phyloP scores from a whole-genome alignment of 108 stramenopile species.

The Mediolabrus comicus region DNA sequence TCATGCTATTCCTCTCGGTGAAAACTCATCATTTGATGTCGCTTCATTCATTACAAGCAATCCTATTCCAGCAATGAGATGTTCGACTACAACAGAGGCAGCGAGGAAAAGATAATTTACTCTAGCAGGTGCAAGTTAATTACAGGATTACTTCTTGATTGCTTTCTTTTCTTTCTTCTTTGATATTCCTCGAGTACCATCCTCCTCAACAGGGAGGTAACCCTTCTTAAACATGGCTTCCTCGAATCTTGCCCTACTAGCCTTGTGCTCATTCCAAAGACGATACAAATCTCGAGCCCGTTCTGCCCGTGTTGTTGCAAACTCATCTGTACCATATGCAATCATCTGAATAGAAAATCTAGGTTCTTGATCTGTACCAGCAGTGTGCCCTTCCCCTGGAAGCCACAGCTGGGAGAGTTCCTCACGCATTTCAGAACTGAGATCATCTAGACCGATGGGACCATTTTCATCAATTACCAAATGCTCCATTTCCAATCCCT shows the following conservation, averaged over 20 bases:
- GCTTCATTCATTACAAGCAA: slow-evolving; percentile 22
- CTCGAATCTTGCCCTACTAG: slow-evolving; percentile 77
- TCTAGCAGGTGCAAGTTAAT: background rate
- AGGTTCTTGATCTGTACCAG: slow-evolving; percentile 16
- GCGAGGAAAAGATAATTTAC: slow-evolving; percentile 9
- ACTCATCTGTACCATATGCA: slow-evolving; percentile 64
- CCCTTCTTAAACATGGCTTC: slow-evolving; percentile 76
- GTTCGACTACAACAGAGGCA: slow-evolving; percentile 36
- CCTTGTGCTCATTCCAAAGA: slow-evolving; percentile 80
- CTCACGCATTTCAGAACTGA: slow-evolving; percentile 38
- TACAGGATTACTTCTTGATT: background rate
- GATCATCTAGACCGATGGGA: slow-evolving; percentile 61
- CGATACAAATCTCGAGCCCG: slow-evolving; percentile 61
- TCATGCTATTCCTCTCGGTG: slow-evolving; percentile 43
- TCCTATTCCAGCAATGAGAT: slow-evolving; percentile 36
- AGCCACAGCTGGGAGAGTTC: slow-evolving; percentile 29
- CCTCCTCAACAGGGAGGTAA: slow-evolving; percentile 54
- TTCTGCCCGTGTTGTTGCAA: slow-evolving; percentile 51
- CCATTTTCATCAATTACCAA: slow-evolving; percentile 76
- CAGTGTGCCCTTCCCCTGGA: background rate
- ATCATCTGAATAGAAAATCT: slow-evolving; percentile 68
- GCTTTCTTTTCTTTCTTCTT: slow-evolving; percentile 4
- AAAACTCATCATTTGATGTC: slow-evolving; percentile 26
- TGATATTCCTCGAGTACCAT: background rate
- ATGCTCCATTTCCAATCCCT: slow-evolving; percentile 78